phyloP scores from a whole-genome alignment of 805 yeast genomes.

The Metschnikowia shivogae region DNA sequence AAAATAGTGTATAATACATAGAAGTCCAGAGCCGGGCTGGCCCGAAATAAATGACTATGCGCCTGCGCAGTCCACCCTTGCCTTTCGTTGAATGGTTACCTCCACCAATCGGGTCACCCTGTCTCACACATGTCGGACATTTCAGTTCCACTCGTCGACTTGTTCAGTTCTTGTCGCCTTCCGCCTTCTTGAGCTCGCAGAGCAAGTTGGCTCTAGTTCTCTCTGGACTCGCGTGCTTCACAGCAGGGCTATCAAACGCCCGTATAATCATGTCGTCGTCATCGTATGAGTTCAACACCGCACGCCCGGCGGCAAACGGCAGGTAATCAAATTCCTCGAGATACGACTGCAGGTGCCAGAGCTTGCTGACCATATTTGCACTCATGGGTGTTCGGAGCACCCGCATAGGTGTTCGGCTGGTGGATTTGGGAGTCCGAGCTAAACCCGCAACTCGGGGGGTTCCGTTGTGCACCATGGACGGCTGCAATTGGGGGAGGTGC shows the following conservation, averaged over 20 bases:
- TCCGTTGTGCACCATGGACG: constrained; percentile 5
- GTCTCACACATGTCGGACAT: no score
- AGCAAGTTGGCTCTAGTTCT: constrained; percentile 8
- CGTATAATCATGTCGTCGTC: constrained; percentile 45
- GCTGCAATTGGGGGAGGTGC: constrained; percentile 11
- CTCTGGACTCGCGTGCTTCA: constrained; percentile 15
- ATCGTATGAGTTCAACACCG: constrained; percentile 35
- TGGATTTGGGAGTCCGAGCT: constrained; percentile 32
- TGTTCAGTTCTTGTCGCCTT: neutral
- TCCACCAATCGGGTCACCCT: no score
- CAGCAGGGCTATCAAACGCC: constrained; percentile 31
- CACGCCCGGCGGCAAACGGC: constrained; percentile 18
- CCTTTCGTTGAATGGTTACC: no score
- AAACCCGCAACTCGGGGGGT: constrained; percentile 14
- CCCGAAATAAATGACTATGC: neutral
- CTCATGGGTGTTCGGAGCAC: constrained; percentile 38
- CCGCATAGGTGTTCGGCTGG: constrained; percentile 33
- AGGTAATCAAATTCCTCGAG: constrained; percentile 65
- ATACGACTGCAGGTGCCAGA: constrained; percentile 65
- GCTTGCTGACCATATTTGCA: constrained; percentile 44
- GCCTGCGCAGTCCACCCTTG: constrained; percentile 2
- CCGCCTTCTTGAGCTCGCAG: constrained; percentile 13
- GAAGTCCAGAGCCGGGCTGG: neutral
- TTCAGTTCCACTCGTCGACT: no score
- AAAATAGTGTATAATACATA: constrained; percentile 3